These are phyloP conservation scores for Podila verticillata DNA, from an alignment of 192 early-diverging fungal genomes.

Conservation along the genomic window DNA sequence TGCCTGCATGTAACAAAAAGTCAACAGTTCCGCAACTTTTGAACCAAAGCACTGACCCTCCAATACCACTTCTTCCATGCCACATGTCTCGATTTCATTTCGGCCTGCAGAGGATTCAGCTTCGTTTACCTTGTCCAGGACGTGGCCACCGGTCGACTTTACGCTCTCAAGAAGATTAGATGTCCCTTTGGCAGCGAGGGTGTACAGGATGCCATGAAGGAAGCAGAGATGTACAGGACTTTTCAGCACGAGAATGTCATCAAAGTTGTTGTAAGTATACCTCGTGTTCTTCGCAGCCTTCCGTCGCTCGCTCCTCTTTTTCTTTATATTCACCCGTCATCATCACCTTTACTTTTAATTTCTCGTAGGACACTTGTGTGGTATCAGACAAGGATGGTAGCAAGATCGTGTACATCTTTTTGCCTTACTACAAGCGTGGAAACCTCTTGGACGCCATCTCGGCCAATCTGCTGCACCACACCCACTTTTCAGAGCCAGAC, in stretches of 20 bases:
- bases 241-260: slow-evolving; percentile 76
- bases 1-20: background rate
- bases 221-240: slow-evolving; percentile 72
- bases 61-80: background rate
- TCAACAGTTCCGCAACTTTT: background rate
- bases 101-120: slow-evolving; percentile 68
- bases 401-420: slow-evolving; percentile 73
- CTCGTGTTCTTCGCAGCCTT: background rate
- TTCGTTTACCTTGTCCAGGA: slow-evolving; percentile 74
- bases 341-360: background rate
- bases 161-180: slow-evolving; percentile 75
- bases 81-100: background rate
- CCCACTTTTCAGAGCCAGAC: slow-evolving; percentile 62
- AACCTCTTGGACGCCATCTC: slow-evolving; percentile 66
- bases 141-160: slow-evolving; percentile 51
- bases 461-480: slow-evolving; percentile 58
- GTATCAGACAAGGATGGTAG: slow-evolving; percentile 58
- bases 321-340: background rate
- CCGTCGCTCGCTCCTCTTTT: background rate
- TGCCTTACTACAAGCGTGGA: slow-evolving; percentile 73
- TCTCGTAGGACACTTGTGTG: slow-evolving; percentile 60
- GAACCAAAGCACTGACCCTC: background rate
- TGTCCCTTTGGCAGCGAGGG: slow-evolving; percentile 69
- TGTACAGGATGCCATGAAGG: slow-evolving; percentile 69
- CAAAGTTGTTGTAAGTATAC: slow-evolving; percentile 60